Evolutionary conservation across 2,329 filamentous ascomycete genomes (phyloP), one percentile per base, ranked within the genome.

Genomic region (Fusarium agapanthi): DNA sequence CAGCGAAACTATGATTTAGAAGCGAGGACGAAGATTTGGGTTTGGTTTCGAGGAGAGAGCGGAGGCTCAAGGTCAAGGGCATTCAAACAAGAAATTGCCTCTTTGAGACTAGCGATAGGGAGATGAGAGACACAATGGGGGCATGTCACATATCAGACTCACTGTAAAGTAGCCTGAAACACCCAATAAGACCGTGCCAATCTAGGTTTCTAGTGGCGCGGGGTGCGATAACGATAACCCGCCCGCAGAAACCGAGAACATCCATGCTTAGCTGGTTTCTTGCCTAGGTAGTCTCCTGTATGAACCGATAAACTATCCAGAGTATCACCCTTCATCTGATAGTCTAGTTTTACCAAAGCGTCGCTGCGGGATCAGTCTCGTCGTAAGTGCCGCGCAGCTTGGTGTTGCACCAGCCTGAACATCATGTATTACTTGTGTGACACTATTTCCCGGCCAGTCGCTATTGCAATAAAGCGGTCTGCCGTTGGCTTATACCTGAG

Each of bases 221-320:
- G 79, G 77, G 73, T 79, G 81, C 80, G 80, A 83, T 82, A 83
- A 82, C 78, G 80, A 82, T 82, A 82, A 82, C 79, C 79, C 79
- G 79, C 71, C 24, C 18, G 44, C 41, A 35, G 32, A 37, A 37
- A 58, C 32, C 15, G 32, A 50, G 41, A 58, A 10, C n/a, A 24
- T 14, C 24, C 30, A 22, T 12, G 28, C 13, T 45, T 26, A 38
- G 41, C 26, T 47, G 13, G 47, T 38, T 20, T 50, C 16, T 37
- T 32, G 15, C 13, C 30, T 37, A 26, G 18, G 30, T 37, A 32
- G 22, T 26, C 34, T 43, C 7, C 20, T 41, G 34, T 38, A 28
- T 45, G n/a, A 22, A 44, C 44, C 30, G 26, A 22, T 28, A n/a
- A 44, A 24, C 38, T 43, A 43, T 35, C 35, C 40, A 58, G 26